These are phyloP conservation scores for Termitomyces titanicus DNA, from an alignment of 768 basidiomycete genomes.

Conservation along the genomic window DNA sequence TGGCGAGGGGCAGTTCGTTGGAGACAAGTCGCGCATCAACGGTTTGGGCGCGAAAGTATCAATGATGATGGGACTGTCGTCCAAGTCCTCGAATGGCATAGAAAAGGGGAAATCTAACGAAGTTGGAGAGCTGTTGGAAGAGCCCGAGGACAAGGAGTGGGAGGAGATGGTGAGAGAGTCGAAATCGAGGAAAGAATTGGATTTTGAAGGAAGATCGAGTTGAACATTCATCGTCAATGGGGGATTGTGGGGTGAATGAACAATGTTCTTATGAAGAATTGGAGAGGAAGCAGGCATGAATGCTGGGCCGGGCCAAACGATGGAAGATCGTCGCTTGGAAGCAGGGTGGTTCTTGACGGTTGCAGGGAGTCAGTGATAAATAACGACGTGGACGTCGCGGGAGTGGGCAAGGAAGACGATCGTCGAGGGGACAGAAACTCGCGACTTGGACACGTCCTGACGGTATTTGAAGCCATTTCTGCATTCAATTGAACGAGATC, in stretches of 20 bases:
- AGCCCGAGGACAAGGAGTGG: slow-evolving; percentile 10
- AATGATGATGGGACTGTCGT: slow-evolving; percentile 15
- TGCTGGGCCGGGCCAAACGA: slow-evolving; percentile 5
- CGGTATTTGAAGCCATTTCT: slow-evolving; percentile 10
- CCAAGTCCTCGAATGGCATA: slow-evolving; percentile 9
- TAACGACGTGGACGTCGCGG: slow-evolving; percentile 18
- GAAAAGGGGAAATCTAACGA: slow-evolving; percentile 10
- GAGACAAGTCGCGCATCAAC: slow-evolving; percentile 23
- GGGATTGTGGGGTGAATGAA: background rate
- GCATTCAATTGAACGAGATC: slow-evolving; percentile 13
- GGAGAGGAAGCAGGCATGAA: slow-evolving; percentile 17
- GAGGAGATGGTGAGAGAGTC: background rate
- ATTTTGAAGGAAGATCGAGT: slow-evolving; percentile 15
- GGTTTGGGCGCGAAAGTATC: slow-evolving; percentile 27
- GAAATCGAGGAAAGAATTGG: slow-evolving; percentile 9
- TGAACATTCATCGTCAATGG: slow-evolving; percentile 18
- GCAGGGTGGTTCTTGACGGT: background rate
- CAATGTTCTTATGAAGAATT: slow-evolving; percentile 20
- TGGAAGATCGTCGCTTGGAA: slow-evolving; percentile 28
- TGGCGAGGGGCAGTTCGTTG: slow-evolving; percentile 2
- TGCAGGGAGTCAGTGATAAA: slow-evolving; percentile 11
- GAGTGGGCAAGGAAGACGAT: slow-evolving; percentile 16
- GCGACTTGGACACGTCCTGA: background rate
- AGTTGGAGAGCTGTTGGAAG: too few relatives aligned
- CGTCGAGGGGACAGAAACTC: slow-evolving; percentile 5